Conservation (phyloP, 768 basidiomycete genomes). For the Trametes villosa region DNA sequence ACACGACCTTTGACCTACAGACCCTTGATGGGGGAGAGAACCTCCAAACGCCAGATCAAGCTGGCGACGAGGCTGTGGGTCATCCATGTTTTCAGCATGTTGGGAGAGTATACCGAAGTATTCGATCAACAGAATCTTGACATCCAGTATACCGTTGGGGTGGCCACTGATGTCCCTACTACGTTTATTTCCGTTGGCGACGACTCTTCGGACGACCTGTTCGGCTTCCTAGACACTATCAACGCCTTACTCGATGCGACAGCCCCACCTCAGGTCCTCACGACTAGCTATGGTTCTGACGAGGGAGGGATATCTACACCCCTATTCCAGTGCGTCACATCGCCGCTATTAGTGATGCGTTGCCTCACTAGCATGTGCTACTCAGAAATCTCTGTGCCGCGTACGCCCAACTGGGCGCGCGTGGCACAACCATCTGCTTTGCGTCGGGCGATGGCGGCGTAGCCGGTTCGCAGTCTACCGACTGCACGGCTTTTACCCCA, state of each 20-base stretch:
- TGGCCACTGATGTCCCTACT: constrained; percentile 56
- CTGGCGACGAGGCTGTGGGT: constrained; percentile 65
- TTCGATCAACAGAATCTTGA: constrained; percentile 35
- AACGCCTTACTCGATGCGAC: constrained; percentile 51
- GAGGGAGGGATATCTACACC: constrained; percentile 67
- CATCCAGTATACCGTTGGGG: constrained; percentile 34
- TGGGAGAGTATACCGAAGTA: no score
- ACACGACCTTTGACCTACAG: constrained; percentile 23
- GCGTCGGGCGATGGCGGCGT: constrained; percentile 72
- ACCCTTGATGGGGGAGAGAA: constrained; percentile 57
- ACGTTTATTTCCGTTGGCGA: constrained; percentile 51
- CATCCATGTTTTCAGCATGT: neutral
- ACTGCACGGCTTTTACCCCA: constrained; percentile 51
- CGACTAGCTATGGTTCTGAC: constrained; percentile 73
- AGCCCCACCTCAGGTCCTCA: constrained; percentile 58
- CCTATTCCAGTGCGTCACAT: constrained; percentile 49
- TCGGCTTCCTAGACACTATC: constrained; percentile 51
- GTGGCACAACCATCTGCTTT: constrained; percentile 67
- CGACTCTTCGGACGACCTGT: constrained; percentile 26
- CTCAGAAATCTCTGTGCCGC: constrained; percentile 57
- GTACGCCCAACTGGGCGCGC: constrained; percentile 69
- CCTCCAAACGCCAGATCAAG: constrained; percentile 43
- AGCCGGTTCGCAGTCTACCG: constrained; percentile 50
- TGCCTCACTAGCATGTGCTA: constrained; percentile 50
- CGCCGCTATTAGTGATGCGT: constrained; percentile 31